A percentile compares a stretch with the other conserved stretches of the same genome.
These are phyloP conservation scores for Phytopythium chamaehyphon DNA, from an alignment of 352 stramenopile genomes.

Conservation along the genomic window DNA sequence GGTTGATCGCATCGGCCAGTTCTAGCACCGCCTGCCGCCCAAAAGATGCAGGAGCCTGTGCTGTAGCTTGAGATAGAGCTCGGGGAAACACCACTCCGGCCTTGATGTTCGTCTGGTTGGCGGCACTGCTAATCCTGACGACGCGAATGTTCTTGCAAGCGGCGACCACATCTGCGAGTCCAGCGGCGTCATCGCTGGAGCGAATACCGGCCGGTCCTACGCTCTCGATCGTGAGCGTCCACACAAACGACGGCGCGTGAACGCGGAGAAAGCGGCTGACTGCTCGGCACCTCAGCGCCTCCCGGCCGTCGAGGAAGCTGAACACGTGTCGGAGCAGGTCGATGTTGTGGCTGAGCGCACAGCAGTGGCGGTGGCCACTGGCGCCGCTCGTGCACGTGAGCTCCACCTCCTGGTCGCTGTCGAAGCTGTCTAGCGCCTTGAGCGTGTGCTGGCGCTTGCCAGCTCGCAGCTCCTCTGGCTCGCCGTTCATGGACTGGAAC, in stretches of 20 bases:
- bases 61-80: slow-evolving; percentile 19
- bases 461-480: not conserved
- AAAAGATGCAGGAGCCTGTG: slow-evolving; percentile 21
- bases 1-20: slow-evolving; percentile 27
- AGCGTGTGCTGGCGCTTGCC: slow-evolving; percentile 3
- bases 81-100: slow-evolving; percentile 32
- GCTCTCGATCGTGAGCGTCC: slow-evolving; percentile 39
- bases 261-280: slow-evolving; percentile 52
- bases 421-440: not conserved
- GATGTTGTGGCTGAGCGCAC: slow-evolving; percentile 48
- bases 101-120: slow-evolving; percentile 32
- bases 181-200: slow-evolving; percentile 11
- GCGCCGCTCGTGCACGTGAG: slow-evolving; percentile 7
- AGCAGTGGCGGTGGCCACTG: slow-evolving; percentile 6
- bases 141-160: slow-evolving; percentile 36
- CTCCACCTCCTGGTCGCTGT: not conserved
- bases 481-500: not conserved
- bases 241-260: slow-evolving; percentile 40
- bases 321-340: slow-evolving; percentile 57
- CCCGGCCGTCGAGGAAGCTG: slow-evolving; percentile 45
- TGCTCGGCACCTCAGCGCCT: slow-evolving; percentile 32
- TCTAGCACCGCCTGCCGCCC: slow-evolving; percentile 38
- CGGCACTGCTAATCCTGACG: slow-evolving; percentile 48
- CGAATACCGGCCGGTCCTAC: slow-evolving; percentile 4
- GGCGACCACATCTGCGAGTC: slow-evolving; percentile 22